These are phyloP conservation scores for Candida yuanshanica DNA, from an alignment of 805 yeast genomes.

Conservation along the genomic window DNA sequence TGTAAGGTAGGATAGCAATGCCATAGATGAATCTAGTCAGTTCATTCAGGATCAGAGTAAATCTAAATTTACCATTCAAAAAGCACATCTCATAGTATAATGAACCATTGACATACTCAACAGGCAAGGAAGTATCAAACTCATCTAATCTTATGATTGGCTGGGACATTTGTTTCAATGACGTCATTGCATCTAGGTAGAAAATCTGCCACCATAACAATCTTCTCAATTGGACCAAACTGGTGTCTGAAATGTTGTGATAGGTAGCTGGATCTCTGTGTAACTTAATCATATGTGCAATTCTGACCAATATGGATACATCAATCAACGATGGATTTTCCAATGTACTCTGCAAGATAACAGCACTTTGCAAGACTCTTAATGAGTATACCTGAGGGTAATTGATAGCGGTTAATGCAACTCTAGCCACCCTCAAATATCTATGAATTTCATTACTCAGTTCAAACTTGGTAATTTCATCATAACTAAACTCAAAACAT, in stretches of 20 bases:
- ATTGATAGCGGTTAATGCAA: constrained; percentile 42
- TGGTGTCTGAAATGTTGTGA: constrained; percentile 42
- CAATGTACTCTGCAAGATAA: constrained; percentile 44
- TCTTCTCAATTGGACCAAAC: constrained; percentile 46
- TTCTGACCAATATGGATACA: constrained; percentile 49
- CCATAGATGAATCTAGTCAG: constrained; percentile 47
- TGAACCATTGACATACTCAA: constrained; percentile 34
- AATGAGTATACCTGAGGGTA: constrained; percentile 41
- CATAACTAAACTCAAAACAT: constrained; percentile 50
- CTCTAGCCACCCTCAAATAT: constrained; percentile 44
- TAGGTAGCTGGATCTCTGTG: constrained; percentile 56
- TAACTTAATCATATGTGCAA: constrained; percentile 49
- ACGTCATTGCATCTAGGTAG: constrained; percentile 50
- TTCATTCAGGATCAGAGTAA: constrained; percentile 46
- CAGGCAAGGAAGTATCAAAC: constrained; percentile 52
- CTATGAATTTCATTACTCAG: constrained; percentile 41
- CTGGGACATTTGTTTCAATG: constrained; percentile 48
- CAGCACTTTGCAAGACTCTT: constrained; percentile 41
- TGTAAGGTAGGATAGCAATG: constrained; percentile 35
- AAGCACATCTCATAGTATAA: constrained; percentile 43
- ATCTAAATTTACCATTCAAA: constrained; percentile 48
- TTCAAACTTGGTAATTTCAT: constrained; percentile 24
- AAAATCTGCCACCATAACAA: constrained; percentile 66
- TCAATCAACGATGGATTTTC: constrained; percentile 54
- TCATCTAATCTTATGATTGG: constrained; percentile 49